These are phyloP conservation scores for Dioscorea cayenensis DNA, from an alignment of 116 monocot genomes.

Conservation along the genomic window DNA sequence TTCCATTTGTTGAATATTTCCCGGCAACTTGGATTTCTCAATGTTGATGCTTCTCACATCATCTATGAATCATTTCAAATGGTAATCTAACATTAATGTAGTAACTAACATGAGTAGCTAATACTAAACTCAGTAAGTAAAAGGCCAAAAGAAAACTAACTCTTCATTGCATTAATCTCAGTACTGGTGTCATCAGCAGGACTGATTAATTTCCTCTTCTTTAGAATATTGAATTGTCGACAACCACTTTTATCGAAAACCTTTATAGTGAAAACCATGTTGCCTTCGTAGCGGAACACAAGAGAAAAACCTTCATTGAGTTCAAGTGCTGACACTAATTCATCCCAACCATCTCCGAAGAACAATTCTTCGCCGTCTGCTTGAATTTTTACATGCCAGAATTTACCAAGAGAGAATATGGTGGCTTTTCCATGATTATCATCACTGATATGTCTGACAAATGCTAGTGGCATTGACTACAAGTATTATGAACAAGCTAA, in stretches of 20 bases:
- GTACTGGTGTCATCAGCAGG: too few species aligned
- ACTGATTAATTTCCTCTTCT: too few species aligned
- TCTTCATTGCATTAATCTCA: too few species aligned
- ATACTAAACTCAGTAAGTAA: too few species aligned
- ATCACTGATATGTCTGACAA: not conserved
- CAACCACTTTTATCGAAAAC: not conserved
- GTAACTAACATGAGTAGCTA: too few species aligned
- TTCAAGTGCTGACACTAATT: not conserved
- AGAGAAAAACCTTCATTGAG: not conserved
- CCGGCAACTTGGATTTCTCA: too few species aligned
- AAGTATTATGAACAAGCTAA: not conserved
- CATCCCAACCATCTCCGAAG: not conserved
- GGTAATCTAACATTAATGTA: too few species aligned
- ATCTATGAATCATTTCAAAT: too few species aligned
- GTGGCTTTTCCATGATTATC: not conserved
- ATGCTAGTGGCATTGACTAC: not conserved
- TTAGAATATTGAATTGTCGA: too few species aligned
- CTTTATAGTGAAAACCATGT: not conserved
- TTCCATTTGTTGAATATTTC: too few species aligned
- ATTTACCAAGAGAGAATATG: not conserved
- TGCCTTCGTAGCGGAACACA: not conserved
- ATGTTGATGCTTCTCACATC: too few species aligned
- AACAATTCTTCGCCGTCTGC: not conserved
- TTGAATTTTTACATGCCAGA: constrained; percentile 1
- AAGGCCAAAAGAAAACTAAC: too few species aligned